phyloP scores from a whole-genome alignment of 371 early-diverging fungal genomes.

The Rhizomucor pusillus region DNA sequence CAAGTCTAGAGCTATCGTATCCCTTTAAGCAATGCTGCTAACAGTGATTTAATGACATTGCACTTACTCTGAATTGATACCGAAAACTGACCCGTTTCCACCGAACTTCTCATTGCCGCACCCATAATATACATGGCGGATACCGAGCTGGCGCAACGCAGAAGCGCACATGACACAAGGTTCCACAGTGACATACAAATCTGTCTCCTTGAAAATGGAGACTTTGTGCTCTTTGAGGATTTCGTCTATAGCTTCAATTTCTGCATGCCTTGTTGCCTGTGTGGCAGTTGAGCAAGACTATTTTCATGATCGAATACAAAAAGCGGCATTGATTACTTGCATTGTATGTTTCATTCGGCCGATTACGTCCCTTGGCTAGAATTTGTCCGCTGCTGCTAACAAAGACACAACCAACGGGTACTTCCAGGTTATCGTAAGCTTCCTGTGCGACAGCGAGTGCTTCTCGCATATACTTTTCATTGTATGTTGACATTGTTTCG shows the following conservation, averaged over 20 bases:
- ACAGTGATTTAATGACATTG: too few relatives aligned
- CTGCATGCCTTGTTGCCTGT: slow-evolving; percentile 91
- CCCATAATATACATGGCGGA: slow-evolving; percentile 85
- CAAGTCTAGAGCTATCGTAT: slow-evolving; percentile 16
- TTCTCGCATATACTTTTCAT: slow-evolving; percentile 36
- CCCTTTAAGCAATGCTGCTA: background rate
- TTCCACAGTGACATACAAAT: slow-evolving; percentile 97
- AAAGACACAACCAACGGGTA: slow-evolving; percentile 99
- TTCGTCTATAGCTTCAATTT: slow-evolving; percentile 86
- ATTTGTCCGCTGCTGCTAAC: slow-evolving; percentile 62
- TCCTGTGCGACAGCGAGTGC: slow-evolving; percentile 66
- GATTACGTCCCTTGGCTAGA: slow-evolving; percentile 77
- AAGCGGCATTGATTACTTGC: slow-evolving; percentile 48
- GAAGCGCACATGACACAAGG: slow-evolving; percentile 99
- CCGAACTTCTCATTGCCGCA: slow-evolving; percentile 95
- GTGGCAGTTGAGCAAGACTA: too few relatives aligned
- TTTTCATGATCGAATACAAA: too few relatives aligned
- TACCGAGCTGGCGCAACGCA: slow-evolving; percentile 79
- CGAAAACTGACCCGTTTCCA: slow-evolving; percentile 88
- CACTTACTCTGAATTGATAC: slow-evolving; percentile 67
- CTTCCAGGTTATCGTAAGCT: slow-evolving; percentile 86
- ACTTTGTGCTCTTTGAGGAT: slow-evolving; percentile 49
- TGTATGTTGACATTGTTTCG: slow-evolving; percentile 30
- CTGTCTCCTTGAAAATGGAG: slow-evolving; percentile 53
- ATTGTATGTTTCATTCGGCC: slow-evolving; percentile 85